phyloP scores from a whole-genome alignment of 78 protist species.

The Emiliania huxleyi region DNA sequence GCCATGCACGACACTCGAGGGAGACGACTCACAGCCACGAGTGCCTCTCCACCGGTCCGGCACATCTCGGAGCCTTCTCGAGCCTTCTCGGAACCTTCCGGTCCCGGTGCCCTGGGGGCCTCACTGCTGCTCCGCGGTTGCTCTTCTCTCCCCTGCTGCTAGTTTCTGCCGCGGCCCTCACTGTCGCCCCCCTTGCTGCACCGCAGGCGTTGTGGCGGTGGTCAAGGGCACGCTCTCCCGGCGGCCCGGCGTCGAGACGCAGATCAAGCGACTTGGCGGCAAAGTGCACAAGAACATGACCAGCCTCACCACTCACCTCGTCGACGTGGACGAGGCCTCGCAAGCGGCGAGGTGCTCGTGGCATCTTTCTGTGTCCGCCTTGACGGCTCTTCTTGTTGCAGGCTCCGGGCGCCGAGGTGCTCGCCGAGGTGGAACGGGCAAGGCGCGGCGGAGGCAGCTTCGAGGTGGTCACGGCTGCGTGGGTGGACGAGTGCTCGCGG shows the following conservation, averaged over 20 bases:
- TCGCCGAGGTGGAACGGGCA: neutral
- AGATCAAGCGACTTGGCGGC: neutral
- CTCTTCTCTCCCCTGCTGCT: no score
- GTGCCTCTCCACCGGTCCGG: no score
- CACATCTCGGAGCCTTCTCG: neutral
- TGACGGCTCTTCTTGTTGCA: no score
- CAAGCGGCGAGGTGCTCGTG: no score
- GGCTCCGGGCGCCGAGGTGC: neutral
- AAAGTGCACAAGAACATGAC: neutral
- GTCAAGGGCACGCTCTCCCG: neutral
- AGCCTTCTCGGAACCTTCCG: neutral
- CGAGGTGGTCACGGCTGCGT: neutral
- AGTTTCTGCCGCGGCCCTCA: no score
- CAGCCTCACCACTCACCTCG: neutral
- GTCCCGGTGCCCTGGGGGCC: neutral
- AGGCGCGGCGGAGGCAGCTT: neutral
- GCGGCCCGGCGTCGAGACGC: neutral
- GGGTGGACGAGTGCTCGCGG: neutral
- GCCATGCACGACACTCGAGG: no score
- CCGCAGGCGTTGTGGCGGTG: neutral
- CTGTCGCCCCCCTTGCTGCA: no score
- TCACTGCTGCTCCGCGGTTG: neutral
- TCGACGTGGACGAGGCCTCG: neutral
- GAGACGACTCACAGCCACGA: no score
- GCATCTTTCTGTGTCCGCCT: no score